These are phyloP conservation scores for Lactarius psammicola DNA, from an alignment of 768 basidiomycete species.

Conservation along the genomic window DNA sequence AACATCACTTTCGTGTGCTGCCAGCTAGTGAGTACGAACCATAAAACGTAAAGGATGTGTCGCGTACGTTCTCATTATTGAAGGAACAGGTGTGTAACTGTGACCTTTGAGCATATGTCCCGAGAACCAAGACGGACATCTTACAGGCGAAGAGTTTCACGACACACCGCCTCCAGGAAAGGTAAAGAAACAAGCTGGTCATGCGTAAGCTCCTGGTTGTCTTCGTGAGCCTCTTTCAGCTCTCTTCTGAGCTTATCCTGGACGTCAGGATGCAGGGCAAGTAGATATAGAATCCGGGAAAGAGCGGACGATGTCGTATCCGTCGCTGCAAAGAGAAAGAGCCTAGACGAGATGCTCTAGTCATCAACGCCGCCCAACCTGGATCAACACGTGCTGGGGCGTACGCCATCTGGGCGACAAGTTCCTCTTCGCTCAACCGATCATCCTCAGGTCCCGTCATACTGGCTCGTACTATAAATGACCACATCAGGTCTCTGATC, in stretches of 20 bases:
- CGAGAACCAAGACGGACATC: not conserved
- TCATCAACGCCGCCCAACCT: not conserved
- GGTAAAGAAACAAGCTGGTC: slow-evolving; percentile 36
- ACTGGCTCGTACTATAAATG: slow-evolving; percentile 41
- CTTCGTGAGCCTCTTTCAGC: too few species aligned
- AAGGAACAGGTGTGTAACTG: not conserved
- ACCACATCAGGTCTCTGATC: slow-evolving; percentile 4
- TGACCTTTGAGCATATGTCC: not conserved
- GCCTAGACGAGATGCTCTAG: not conserved
- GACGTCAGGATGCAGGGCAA: too few species aligned
- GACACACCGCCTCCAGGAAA: slow-evolving; percentile 39
- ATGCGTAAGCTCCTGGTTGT: slow-evolving; percentile 33
- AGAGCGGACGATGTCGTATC: too few species aligned
- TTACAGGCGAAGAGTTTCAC: slow-evolving; percentile 28
- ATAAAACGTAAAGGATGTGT: not conserved
- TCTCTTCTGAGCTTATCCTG: too few species aligned
- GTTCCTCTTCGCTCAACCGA: slow-evolving; percentile 36
- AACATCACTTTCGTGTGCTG: too few species aligned
- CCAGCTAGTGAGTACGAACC: slow-evolving; percentile 6
- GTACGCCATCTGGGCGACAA: slow-evolving; percentile 39
- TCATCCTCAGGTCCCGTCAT: slow-evolving; percentile 37
- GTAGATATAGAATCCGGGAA: too few species aligned
- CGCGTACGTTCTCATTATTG: not conserved
- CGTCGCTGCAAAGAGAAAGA: too few species aligned
- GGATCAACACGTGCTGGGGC: not conserved